Base-by-base conservation (phyloP, 805 yeast genomes). In the Starmerella riodocensis region DNA sequence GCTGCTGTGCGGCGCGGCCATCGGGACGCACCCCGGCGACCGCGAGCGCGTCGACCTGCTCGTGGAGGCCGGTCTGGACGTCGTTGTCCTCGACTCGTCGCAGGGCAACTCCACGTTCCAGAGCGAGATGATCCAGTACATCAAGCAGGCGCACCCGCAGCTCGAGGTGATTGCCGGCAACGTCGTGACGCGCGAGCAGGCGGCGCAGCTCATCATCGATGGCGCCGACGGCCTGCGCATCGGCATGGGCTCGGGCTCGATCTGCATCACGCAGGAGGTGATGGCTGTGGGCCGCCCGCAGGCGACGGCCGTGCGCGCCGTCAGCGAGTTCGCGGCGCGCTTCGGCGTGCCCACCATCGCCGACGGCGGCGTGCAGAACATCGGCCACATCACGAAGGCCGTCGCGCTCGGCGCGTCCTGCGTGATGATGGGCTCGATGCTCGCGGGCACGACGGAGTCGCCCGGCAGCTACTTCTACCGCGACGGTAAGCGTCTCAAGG, bases 221-320 rank as follows among this genome's bases (percentile, higher is more conserved):
- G 98, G 98, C 66, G 94, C 93, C 39, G 98, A 91, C 63, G 97
- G 86, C 62, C 71, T 91, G 57, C 84, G 97, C 74, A 88, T 91
- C 53, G 98, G 98, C 69, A 91, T 91, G 98, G 98, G 98, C 60
- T 83, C 97, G 25, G 98, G 98, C 57, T 84, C 96, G 47, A 93
- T 93, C 62, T 91, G 98, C 74, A 91, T 91, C 61, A 91, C 98
- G 39, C 98, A 91, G 70, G 98, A 91, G 69, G 98, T 91, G 45
- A 91, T 91, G 98, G 98, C 98, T 38, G 93, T 95, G 68, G 98
- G 98, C 67, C 85, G 98, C 73, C 98, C 98, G 46, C 98, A 91
- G 71, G 98, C 97, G 67, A 85, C 97, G 51, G 98, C 98, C 46
- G 97, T 91, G 40, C 86, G 74, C 72, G 78, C 76, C 52, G 98